Percentiles rank a stretch among this genome's conserved stretches.
phyloP scores from a whole-genome alignment of 1,139 yeast species.

The Debaryomycetaceae sp. region DNA sequence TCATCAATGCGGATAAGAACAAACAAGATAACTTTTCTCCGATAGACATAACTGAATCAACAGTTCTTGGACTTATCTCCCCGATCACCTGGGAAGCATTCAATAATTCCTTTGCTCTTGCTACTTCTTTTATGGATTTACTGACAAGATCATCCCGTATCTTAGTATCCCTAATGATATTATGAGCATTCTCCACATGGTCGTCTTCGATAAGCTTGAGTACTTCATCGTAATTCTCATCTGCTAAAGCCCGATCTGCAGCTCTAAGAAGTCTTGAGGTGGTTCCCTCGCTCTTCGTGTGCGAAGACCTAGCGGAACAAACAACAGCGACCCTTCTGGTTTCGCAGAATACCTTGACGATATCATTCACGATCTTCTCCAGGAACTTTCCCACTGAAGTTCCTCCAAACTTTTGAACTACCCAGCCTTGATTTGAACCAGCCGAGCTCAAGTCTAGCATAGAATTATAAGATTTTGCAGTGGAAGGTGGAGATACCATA shows the following conservation, averaged over 20 bases:
- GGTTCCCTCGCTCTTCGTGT: slow-evolving; percentile 91
- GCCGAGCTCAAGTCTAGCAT: slow-evolving; percentile 34
- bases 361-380: slow-evolving; percentile 75
- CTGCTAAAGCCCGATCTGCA: slow-evolving; percentile 69
- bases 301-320: slow-evolving; percentile 90
- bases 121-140: slow-evolving; percentile 64
- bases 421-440: slow-evolving; percentile 52
- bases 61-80: slow-evolving; percentile 83
- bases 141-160: slow-evolving; percentile 47
- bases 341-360: slow-evolving; percentile 62
- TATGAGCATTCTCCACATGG: slow-evolving; percentile 71
- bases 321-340: slow-evolving; percentile 85
- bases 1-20: slow-evolving; percentile 81
- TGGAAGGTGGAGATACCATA: neutral
- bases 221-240: slow-evolving; percentile 48
- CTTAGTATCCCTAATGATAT: slow-evolving; percentile 41
- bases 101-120: slow-evolving; percentile 62
- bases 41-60: slow-evolving; percentile 85
- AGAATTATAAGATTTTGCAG: slow-evolving; percentile 35
- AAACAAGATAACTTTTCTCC: slow-evolving; percentile 92
- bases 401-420: slow-evolving; percentile 95
- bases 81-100: slow-evolving; percentile 90
- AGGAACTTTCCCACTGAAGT: slow-evolving; percentile 98
- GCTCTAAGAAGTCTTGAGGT: slow-evolving; percentile 79
- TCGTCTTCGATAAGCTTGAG: slow-evolving; percentile 69